Base-by-base conservation (phyloP, 768 basidiomycete species). In the Tephrocybe sp. region DNA sequence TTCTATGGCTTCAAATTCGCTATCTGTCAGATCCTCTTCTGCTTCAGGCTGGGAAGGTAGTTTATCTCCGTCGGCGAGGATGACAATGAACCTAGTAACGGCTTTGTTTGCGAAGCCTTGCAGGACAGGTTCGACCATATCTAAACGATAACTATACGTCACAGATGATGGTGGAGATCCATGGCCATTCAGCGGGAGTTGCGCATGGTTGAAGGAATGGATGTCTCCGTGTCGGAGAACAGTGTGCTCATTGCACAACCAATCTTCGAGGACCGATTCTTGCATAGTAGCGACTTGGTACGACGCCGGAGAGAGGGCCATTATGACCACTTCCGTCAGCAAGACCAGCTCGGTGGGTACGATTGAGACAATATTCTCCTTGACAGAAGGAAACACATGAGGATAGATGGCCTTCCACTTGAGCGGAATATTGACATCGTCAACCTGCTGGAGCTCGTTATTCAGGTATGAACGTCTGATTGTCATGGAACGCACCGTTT, bases 101-200 rank as follows among this genome's bases (percentile, higher is more conserved):
- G 73, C 75, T 25, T 65, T 66, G 30, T 71, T 62, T 12, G 78
- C 73, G 55, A 74, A 69, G 25, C 93, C 93, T 69, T 93, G 91
- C n/a, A 75, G 68, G 20, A 86, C 83, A 9, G 93, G 90, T 53
- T 86, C 79, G 3, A 81, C 57, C 73, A 90, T 76, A 46, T 81
- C 77, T 23, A 90, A 64, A 38, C 69, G 73, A 53, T 79, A 86
- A 30, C 61, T 60, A 32, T 75, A 68, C 9, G 57, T 48, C 39
- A 56, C 45, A 15, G 62, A 51, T 25, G 58, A 48, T 2, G 39
- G 38, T 14, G 55, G 28, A 25, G 59, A 39, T 42, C 52, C 33
- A 24, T 54, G 50, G n/a, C 61, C 45, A 55, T 64, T 67, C 60
- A 50, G 52, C 24, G 56, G 34, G 46, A 56, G 48, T 24, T 53